Conservation (phyloP, 139 green algal genomes). For the Picochlorum sp. region DNA sequence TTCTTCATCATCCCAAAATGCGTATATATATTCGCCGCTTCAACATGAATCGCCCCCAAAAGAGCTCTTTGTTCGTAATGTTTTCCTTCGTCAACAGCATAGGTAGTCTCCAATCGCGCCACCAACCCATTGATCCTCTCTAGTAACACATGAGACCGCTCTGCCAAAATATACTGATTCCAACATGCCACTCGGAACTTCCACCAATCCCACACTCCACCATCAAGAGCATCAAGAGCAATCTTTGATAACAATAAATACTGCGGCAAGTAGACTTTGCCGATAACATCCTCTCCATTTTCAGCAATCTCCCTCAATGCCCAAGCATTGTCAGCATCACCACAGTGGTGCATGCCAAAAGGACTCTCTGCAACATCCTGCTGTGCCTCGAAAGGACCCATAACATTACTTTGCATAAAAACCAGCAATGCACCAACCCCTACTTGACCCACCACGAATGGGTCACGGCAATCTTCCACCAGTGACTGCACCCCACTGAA, state of each 20-base stretch:
- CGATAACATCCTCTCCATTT: slow-evolving; percentile 66
- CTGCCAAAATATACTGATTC: slow-evolving; percentile 55
- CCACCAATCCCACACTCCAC: slow-evolving; percentile 54
- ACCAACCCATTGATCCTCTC: slow-evolving; percentile 20
- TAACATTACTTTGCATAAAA: no score
- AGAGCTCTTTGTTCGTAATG: no score
- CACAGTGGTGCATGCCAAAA: not conserved
- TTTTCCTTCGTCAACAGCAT: no score
- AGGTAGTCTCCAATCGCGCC: not conserved
- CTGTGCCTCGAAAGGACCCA: no score
- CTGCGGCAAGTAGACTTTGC: slow-evolving; percentile 37
- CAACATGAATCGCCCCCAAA: not conserved
- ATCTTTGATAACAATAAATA: slow-evolving; percentile 63
- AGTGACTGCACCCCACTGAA: no score
- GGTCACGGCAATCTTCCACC: no score
- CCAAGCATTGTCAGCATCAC: slow-evolving; percentile 26
- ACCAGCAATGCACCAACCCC: no score
- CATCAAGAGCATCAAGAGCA: slow-evolving; percentile 23
- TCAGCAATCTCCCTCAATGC: slow-evolving; percentile 37
- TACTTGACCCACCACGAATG: no score
- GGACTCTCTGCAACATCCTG: no score
- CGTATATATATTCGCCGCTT: not conserved
- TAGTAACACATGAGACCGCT: slow-evolving; percentile 37
- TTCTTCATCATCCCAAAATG: not conserved
- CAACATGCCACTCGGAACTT: slow-evolving; percentile 26